Conservation (phyloP, 441 rosid genomes). For the Corymbia citriodora region DNA sequence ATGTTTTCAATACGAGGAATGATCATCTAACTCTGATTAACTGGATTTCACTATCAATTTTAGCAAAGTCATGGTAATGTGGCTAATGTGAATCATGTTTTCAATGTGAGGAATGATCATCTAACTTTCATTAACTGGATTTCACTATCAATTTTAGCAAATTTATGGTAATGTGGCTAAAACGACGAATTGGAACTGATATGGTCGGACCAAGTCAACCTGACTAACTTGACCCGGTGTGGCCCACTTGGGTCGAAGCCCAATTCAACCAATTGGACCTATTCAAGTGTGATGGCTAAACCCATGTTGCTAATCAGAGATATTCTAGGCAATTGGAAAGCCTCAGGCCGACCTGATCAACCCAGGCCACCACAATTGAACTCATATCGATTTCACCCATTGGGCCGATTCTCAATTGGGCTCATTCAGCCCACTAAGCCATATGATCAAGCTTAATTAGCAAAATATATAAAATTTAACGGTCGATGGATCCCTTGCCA, state of each 20-base stretch:
- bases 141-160: not conserved
- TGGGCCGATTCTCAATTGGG: not conserved
- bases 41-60: not conserved
- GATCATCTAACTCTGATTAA: not conserved
- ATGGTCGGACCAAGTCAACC: not conserved
- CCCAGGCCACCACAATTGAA: not conserved
- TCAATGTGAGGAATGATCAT: not conserved
- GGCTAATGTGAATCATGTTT: not conserved
- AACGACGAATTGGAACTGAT: not conserved
- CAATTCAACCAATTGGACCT: not conserved
- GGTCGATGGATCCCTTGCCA: not conserved
- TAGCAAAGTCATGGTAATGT: not conserved
- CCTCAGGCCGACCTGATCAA: not conserved
- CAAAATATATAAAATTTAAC: not conserved
- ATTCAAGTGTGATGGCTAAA: not conserved
- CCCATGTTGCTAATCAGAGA: not conserved
- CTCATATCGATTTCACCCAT: not conserved
- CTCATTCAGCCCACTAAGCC: not conserved
- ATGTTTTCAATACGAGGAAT: not conserved
- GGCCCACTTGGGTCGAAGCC: not conserved
- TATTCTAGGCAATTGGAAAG: not conserved
- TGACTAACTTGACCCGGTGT: rapidly evolving
- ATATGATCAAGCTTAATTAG: no score
- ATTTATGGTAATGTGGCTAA: not conserved
- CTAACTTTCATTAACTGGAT: not conserved